Conservation (phyloP, 164 flowering plant species). For the Tinospora cordifolia region DNA sequence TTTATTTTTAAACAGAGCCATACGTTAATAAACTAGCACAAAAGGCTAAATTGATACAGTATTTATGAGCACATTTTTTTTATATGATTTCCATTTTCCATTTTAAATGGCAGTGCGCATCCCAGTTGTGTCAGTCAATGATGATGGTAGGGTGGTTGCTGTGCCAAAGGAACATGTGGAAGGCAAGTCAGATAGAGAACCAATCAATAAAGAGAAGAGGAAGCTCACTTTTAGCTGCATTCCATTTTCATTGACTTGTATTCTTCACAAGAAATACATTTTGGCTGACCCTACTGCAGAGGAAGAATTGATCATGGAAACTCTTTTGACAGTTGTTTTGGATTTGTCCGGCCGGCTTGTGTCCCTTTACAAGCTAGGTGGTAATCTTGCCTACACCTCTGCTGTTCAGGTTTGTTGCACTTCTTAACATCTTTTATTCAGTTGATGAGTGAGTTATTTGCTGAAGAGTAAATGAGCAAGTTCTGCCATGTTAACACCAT, state of each 20-base stretch:
- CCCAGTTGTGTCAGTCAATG: slow-evolving; percentile 73
- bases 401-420: slow-evolving; percentile 53
- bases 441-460: not conserved
- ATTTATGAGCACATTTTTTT: not conserved
- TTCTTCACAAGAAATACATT: slow-evolving; percentile 76
- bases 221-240: slow-evolving; percentile 41
- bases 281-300: slow-evolving; percentile 88
- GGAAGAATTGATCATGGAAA: slow-evolving; percentile 50
- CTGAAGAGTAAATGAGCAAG: not conserved
- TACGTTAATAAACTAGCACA: not conserved
- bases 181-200: slow-evolving; percentile 36
- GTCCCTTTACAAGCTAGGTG: slow-evolving; percentile 88
- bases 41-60: not conserved
- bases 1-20: not conserved
- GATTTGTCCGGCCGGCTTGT: slow-evolving; percentile 62
- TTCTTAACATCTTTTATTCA: not conserved
- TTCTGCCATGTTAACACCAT: not conserved
- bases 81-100: not conserved
- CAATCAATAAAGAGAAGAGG: slow-evolving; percentile 69
- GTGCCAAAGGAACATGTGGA: slow-evolving; percentile 37
- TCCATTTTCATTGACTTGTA: slow-evolving; percentile 78
- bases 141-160: slow-evolving; percentile 68
- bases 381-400: slow-evolving; percentile 65
- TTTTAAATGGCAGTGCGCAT: slow-evolving; percentile 57
- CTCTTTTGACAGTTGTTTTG: slow-evolving; percentile 56